phyloP scores from a whole-genome alignment of 306 rosid genomes.

The Ochetophila trinervis region DNA sequence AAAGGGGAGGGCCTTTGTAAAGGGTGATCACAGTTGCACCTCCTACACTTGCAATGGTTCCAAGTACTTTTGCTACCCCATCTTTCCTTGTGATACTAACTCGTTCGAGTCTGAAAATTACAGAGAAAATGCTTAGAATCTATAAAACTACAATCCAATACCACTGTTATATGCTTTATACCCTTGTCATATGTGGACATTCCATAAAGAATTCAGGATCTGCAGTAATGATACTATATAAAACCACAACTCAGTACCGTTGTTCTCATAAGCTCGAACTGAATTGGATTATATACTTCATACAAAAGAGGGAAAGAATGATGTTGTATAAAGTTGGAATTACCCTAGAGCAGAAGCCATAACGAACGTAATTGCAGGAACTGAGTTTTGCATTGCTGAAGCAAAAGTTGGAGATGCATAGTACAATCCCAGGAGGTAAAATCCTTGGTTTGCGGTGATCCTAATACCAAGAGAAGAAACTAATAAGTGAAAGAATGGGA shows the following conservation, averaged over 20 bases:
- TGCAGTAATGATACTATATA: too few species aligned
- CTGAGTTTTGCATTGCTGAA: constrained; percentile 77
- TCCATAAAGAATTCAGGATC: too few species aligned
- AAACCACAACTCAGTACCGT: too few species aligned
- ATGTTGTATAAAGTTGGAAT: not conserved
- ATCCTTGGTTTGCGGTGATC: constrained; percentile 73
- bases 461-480: constrained; percentile 24
- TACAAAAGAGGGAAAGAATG: constrained; percentile 6
- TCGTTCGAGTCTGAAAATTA: constrained; percentile 46
- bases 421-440: constrained; percentile 63
- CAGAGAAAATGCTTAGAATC: not conserved
- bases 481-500: not conserved
- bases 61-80: constrained; percentile 66
- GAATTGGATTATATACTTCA: too few species aligned
- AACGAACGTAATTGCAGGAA: constrained; percentile 62
- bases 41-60: constrained; percentile 68
- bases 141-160: too few species aligned
- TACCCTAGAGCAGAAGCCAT: constrained; percentile 61
- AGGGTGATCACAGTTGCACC: constrained; percentile 69
- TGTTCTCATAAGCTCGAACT: too few species aligned
- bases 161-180: too few species aligned
- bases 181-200: too few species aligned
- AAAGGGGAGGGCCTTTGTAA: constrained; percentile 73
- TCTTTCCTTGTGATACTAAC: constrained; percentile 49
- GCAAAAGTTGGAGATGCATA: constrained; percentile 75